Conservation (phyloP, 768 basidiomycete species). For the Lentinula raphanica region DNA sequence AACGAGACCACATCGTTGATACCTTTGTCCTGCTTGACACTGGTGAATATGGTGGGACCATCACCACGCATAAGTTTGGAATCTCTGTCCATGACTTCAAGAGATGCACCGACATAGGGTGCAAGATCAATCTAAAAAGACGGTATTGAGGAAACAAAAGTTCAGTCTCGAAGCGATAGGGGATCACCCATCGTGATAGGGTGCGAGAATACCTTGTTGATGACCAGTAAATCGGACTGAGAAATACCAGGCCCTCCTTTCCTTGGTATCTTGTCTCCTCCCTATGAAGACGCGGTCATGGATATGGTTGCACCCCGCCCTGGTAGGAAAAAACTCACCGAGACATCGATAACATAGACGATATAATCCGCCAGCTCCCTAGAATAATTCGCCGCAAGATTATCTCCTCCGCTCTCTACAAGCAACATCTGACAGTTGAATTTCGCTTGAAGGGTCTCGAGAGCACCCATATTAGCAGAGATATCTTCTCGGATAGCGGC, state of each 20-base stretch:
- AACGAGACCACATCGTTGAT: constrained; percentile 79
- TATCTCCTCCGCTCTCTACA: constrained; percentile 96
- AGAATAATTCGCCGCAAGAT: constrained; percentile 95
- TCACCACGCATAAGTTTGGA: constrained; percentile 90
- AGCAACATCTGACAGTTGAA: constrained; percentile 87
- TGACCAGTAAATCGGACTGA: constrained; percentile 87
- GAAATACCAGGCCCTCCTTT: constrained; percentile 99
- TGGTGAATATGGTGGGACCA: constrained; percentile 90
- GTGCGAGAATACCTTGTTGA: constrained; percentile 73
- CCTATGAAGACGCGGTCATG: constrained; percentile 38
- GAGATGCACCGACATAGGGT: constrained; percentile 84
- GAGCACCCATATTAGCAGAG: constrained; percentile 91
- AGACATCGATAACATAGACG: constrained; percentile 87
- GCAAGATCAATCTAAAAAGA: constrained; percentile 81
- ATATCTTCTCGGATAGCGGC: constrained; percentile 98
- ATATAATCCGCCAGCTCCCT: constrained; percentile 97
- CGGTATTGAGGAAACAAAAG: background rate
- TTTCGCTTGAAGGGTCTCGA: constrained; percentile 90
- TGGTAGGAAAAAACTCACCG: constrained; percentile 37
- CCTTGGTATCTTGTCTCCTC: constrained; percentile 96
- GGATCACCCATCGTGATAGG: no score
- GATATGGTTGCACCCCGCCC: background rate
- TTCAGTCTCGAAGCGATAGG: background rate
- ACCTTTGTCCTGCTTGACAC: constrained; percentile 72
- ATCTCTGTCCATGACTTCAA: constrained; percentile 93